Evolutionary conservation across 805 yeast species (phyloP).

Genomic region (Ogataea siamensis): DNA sequence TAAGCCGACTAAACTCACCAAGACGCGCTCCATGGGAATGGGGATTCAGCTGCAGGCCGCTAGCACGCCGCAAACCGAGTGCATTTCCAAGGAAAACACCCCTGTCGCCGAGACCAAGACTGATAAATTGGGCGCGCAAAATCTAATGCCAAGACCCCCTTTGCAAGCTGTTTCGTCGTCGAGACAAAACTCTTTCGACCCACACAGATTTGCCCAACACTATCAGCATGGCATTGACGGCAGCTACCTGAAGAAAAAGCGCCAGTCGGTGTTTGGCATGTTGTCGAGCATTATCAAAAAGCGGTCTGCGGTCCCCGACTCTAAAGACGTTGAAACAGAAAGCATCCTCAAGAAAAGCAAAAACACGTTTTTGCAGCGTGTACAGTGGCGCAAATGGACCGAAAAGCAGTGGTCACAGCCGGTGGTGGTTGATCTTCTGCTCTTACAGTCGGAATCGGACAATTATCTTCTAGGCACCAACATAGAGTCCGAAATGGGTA

Average conservation of each 20-base stretch:
- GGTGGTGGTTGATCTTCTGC: constrained; percentile 15
- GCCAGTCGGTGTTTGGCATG: constrained; percentile 30
- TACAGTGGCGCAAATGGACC: constrained; percentile 29
- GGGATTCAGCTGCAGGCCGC: constrained; percentile 7
- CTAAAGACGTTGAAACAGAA: constrained; percentile 8
- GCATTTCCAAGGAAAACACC: not conserved
- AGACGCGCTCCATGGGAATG: constrained; percentile 13
- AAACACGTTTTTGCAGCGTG: constrained; percentile 23
- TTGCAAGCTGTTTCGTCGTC: constrained; percentile 5
- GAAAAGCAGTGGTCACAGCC: constrained; percentile 28
- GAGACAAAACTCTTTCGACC: constrained; percentile 17
- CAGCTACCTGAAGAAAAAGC: constrained; percentile 12
- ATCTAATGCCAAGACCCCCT: not conserved
- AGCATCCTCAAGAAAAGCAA: constrained; percentile 11
- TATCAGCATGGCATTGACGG: constrained; percentile 23
- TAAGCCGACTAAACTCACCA: constrained; percentile 4
- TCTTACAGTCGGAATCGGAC: constrained; percentile 17
- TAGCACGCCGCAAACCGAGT: not conserved
- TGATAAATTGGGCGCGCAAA: too few relatives aligned
- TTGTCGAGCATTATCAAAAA: constrained; percentile 20
- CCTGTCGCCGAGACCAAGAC: constrained; percentile 2
- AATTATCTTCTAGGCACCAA: constrained; percentile 19
- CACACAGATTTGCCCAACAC: constrained; percentile 21
- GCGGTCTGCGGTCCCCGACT: not conserved
- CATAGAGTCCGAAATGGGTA: constrained; percentile 12